Percentiles rank a stretch among this genome's conserved stretches.
These are phyloP conservation scores for Colletotrichum sp. DNA, from an alignment of 2,329 filamentous ascomycete genomes.

Conservation along the genomic window DNA sequence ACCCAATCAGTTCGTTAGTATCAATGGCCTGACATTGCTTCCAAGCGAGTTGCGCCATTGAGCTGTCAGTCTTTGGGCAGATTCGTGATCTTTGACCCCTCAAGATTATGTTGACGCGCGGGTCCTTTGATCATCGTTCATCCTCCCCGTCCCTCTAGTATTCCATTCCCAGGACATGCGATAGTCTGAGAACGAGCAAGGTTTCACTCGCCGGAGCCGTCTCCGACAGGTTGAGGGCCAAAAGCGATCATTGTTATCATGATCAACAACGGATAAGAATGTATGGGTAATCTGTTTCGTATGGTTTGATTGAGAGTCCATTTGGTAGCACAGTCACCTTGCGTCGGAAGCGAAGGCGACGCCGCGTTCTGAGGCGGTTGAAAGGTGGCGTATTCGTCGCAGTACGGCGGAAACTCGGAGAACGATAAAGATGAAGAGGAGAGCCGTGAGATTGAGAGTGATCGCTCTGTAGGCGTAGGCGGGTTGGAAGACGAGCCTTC, in stretches of 20 bases:
- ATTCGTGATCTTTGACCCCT: too few relatives aligned
- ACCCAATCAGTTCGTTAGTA: not conserved
- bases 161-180: too few relatives aligned
- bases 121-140: too few relatives aligned
- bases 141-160: too few relatives aligned
- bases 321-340: too few relatives aligned
- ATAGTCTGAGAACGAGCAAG: too few relatives aligned
- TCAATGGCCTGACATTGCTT: not conserved
- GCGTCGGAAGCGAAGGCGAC: not conserved
- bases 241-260: not conserved
- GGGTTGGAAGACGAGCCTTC: not conserved
- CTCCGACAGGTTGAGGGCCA: not conserved
- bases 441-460: not conserved
- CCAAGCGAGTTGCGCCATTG: too few relatives aligned
- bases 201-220: too few relatives aligned
- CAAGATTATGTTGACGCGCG: too few relatives aligned
- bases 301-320: too few relatives aligned
- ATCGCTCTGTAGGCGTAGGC: not conserved
- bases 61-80: too few relatives aligned
- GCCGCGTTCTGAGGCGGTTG: fast-evolving
- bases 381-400: not conserved
- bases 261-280: fast-evolving
- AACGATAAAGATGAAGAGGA: not conserved
- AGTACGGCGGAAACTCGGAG: not conserved
- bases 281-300: too few relatives aligned